Conservation (phyloP, 2,329 filamentous ascomycete genomes). For the Fusarium sp. region DNA sequence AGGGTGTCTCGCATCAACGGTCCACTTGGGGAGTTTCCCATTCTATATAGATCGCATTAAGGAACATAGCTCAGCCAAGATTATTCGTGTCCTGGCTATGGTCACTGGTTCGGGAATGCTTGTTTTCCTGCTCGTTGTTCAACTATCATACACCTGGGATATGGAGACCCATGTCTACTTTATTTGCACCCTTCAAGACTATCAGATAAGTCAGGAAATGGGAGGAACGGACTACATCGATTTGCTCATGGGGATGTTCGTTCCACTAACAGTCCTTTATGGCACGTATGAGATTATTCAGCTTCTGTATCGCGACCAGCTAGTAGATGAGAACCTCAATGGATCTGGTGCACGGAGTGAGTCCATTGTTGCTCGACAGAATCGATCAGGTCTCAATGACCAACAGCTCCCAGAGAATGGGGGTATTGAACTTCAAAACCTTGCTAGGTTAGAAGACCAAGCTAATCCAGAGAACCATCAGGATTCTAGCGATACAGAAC, state of each 20-base stretch:
- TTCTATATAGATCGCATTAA: background rate
- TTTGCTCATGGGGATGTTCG: background rate
- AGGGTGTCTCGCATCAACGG: background rate
- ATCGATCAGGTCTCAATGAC: fast-evolving
- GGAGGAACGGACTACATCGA: fast-evolving
- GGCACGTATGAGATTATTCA: background rate
- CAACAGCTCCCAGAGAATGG: fast-evolving
- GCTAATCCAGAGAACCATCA: fast-evolving
- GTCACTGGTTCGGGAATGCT: background rate
- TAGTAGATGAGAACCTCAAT: background rate
- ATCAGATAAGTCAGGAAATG: background rate
- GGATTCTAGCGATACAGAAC: too few species aligned
- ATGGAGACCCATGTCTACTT: background rate
- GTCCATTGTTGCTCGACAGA: fast-evolving
- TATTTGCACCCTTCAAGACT: background rate
- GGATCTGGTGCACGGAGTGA: fast-evolving
- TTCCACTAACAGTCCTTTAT: background rate
- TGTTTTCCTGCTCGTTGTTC: background rate
- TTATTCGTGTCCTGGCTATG: background rate
- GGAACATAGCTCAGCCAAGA: background rate
- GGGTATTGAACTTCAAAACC: background rate
- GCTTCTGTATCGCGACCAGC: background rate
- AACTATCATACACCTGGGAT: background rate
- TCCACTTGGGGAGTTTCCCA: background rate
- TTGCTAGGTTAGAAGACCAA: background rate